These are phyloP conservation scores for Fusarium phyllophilum DNA, from an alignment of 2,329 filamentous ascomycete species.

Conservation along the genomic window DNA sequence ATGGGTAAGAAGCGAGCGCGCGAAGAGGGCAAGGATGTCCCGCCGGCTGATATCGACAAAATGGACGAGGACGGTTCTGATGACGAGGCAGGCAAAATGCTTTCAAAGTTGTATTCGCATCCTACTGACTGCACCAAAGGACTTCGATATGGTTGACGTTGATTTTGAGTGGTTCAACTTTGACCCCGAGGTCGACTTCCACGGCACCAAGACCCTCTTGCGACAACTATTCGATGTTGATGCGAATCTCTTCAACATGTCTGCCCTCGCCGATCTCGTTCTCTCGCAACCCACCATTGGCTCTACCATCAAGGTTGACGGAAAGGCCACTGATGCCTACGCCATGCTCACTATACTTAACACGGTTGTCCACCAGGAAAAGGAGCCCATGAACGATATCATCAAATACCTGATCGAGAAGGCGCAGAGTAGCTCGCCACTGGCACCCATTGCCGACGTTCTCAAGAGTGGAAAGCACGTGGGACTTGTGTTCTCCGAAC, in stretches of 20 bases:
- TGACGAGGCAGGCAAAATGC: constrained; percentile 58
- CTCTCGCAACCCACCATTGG: constrained; percentile 88
- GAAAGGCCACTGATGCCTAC: constrained; percentile 91
- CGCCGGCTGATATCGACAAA: constrained; percentile 55
- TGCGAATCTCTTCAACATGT: constrained; percentile 85
- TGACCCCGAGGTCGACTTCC: constrained; percentile 88
- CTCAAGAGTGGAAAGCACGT: constrained; percentile 68
- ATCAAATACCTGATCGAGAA: constrained; percentile 75
- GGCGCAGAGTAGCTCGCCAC: constrained; percentile 62
- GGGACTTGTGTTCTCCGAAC: constrained; percentile 89
- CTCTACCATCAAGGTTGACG: constrained; percentile 97
- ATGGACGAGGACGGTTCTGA: constrained; percentile 64
- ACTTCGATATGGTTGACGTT: constrained; percentile 91
- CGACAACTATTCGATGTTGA: constrained; percentile 95
- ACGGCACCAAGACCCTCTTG: constrained; percentile 89
- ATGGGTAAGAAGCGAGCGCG: constrained; percentile 64
- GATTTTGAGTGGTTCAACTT: constrained; percentile 99
- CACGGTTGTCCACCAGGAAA: constrained; percentile 79
- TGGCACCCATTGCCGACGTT: constrained; percentile 68
- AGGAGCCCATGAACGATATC: constrained; percentile 76
- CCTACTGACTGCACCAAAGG: constrained; percentile 60
- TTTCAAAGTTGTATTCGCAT: constrained; percentile 11
- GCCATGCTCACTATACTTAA: constrained; percentile 92
- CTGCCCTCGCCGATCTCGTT: constrained; percentile 85
- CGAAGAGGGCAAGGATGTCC: constrained; percentile 57